phyloP scores from a whole-genome alignment of 208 protist species.

The Wallacemonas rigidus region DNA sequence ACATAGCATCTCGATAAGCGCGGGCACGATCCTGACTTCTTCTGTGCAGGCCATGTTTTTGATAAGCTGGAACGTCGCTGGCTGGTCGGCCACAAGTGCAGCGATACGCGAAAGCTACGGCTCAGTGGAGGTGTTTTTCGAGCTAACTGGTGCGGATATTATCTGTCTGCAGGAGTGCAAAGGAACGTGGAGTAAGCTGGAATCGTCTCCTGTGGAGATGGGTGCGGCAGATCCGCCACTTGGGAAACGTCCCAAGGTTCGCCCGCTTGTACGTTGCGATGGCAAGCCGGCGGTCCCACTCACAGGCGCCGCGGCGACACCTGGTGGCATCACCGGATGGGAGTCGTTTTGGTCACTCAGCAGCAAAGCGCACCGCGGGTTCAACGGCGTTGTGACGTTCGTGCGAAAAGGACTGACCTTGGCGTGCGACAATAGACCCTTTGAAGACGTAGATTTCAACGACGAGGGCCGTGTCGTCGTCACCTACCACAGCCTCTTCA shows the following conservation, averaged over 20 bases:
- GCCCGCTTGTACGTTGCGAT: constrained; percentile 4
- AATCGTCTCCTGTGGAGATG: constrained; percentile 48
- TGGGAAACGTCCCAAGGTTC: constrained; percentile 16
- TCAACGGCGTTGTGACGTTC: constrained; percentile 90
- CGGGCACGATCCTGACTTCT: too few relatives aligned
- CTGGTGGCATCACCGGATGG: constrained; percentile 61
- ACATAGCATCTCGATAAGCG: too few relatives aligned
- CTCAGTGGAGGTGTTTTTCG: constrained; percentile 66
- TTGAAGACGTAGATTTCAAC: constrained; percentile 67
- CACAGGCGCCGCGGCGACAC: background rate
- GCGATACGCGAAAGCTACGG: constrained; percentile 81
- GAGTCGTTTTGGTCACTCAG: constrained; percentile 88
- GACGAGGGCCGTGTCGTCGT: constrained; percentile 84
- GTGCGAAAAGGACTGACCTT: constrained; percentile 66
- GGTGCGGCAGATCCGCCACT: constrained; percentile 60
- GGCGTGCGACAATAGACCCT: constrained; percentile 64
- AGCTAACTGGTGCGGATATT: constrained; percentile 66
- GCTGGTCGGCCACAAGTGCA: constrained; percentile 74
- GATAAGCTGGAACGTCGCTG: constrained; percentile 90
- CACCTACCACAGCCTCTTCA: constrained; percentile 74
- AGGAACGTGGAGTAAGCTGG: constrained; percentile 62
- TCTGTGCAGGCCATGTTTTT: constrained; percentile 50
- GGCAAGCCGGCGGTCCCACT: constrained; percentile 2
- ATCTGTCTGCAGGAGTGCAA: constrained; percentile 89
- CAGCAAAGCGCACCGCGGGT: constrained; percentile 61